Percentiles rank a stretch among this genome's conserved stretches.
Conservation (phyloP, 306 rosid genomes). For the Macrotyloma uniflorum region DNA sequence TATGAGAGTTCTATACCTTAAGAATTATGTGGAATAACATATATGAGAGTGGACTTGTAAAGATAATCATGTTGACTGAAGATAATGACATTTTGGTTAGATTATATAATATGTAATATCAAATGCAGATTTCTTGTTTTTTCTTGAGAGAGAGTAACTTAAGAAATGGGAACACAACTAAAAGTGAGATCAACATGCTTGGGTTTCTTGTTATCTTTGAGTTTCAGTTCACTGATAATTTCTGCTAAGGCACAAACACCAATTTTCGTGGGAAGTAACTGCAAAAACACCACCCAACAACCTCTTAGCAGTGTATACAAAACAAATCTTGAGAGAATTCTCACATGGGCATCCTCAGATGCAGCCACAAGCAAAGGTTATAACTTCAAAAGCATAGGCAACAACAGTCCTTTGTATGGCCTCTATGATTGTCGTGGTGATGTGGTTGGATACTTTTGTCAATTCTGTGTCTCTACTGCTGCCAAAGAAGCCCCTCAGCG, state of each 20-base stretch:
- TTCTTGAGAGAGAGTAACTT: too few relatives aligned
- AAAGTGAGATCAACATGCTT: not conserved
- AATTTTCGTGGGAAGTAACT: not conserved
- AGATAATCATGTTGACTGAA: too few relatives aligned
- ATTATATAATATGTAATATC: too few relatives aligned
- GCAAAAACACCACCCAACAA: not conserved
- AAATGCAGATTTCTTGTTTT: too few relatives aligned
- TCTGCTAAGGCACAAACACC: not conserved
- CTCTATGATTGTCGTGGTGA: slow-evolving; percentile 27
- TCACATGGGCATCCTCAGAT: not conserved
- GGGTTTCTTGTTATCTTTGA: not conserved
- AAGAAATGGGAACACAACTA: too few relatives aligned
- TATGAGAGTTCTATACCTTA: too few relatives aligned
- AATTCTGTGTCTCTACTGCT: slow-evolving; percentile 26
- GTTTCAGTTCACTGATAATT: not conserved
- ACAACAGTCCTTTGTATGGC: not conserved
- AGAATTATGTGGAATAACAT: too few relatives aligned
- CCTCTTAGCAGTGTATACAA: not conserved
- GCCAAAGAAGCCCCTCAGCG: not conserved
- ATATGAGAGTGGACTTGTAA: too few relatives aligned
- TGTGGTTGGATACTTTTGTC: not conserved
- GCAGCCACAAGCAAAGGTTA: slow-evolving; percentile 32
- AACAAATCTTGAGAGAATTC: not conserved
- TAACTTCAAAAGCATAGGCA: not conserved
- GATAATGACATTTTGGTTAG: too few relatives aligned